Base-by-base conservation (phyloP, 352 stramenopile genomes). In the Phytophthora pini region DNA sequence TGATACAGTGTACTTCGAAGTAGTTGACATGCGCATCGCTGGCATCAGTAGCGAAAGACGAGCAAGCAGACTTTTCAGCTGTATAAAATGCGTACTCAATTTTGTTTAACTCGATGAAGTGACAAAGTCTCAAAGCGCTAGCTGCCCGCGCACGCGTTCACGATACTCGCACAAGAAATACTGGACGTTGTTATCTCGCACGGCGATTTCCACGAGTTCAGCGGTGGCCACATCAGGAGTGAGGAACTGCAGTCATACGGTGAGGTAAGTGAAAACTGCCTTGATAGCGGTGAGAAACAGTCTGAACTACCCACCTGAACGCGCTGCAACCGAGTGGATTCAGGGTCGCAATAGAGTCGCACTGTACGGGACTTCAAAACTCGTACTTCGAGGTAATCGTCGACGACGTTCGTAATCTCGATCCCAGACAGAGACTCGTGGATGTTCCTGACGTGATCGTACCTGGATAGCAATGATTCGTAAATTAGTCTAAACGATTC, bases 141-240 rank as follows among this genome's bases (percentile, higher is more conserved):
- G 27, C 10, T 63, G 46, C 34, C 72, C 40, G 15, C 68, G 63
- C 8, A 90, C 66, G 22, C 84, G 78, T 40, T 85, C 77, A 11
- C 80, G 77, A 60, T 88, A 91, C 46, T 89, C 82, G 62, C 74
- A 77, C 20, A 87, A 60, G 13, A 93, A 65, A 49, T 81, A 77
- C 60, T 80, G 74, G 10, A 88, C 29, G 43, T 85, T 76, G 64
- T 91, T 91, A 40, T 81, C 76, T 9, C 77, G 72, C n/a, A 91
- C 58, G 5, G 82, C 80, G 27, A 84, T 68, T 20, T 82, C 70
- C 11, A 77, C 75, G 36, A 93, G 71, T 53, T 93, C 82, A 13
- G 70, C 41, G 13, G 72, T 63, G 22, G 58, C 49, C 4, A 88
- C 57, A 36, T 56, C 24, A 36, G 51, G 26, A 22, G 31, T 34